Base-by-base conservation (phyloP, 2,329 filamentous ascomycete genomes). In the Beauveria brongniartii region DNA sequence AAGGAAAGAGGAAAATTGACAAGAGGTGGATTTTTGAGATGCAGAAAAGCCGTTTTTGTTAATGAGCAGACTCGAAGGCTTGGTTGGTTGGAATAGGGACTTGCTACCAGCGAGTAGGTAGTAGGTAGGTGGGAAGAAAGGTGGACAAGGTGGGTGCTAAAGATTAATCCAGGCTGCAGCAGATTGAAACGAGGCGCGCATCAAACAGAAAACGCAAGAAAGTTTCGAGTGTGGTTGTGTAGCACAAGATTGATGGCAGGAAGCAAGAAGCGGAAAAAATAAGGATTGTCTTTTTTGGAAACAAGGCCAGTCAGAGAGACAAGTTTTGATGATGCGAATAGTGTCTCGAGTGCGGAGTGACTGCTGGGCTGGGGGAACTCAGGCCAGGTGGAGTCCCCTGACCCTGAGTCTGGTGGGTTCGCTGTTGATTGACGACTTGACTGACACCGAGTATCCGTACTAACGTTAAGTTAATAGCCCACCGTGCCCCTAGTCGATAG, bases 261-360 rank as follows among this genome's bases (percentile, higher is more conserved):
- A n/a, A 40, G 22, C 30, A 37, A 12, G 37, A 41, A 55, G 41
- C 22, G 22, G 37, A 30, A 53, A 53, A 43, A 28, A 34, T 24
- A 62, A 51, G 55, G 41, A 24, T 34, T 34, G 5, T 34, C 30
- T 34, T 57, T 62, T 62, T 54, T 51, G 50, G 55, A 58, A 54
- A 59, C 57, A 53, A 53, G 40, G 26, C 20, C 18, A 51, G 61
- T 54, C 24, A 20, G 48, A 62, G 48, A 30, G 55, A 52, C 37
- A 59, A 58, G 55, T 56, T 24, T 43, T 67, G 55, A 64, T 69
- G 69, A 67, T 68, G 67, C 66, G 68, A 66, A 66, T 68, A 61
- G 66, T 71, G 71, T 73, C 71, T 72, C 71, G 67, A 59, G 68
- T 67, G 64, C 64, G 68, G 67, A 70, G 44, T 16, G 44, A 34